Conservation (phyloP, 441 rosid species). For the Francoa sonchifolia region DNA sequence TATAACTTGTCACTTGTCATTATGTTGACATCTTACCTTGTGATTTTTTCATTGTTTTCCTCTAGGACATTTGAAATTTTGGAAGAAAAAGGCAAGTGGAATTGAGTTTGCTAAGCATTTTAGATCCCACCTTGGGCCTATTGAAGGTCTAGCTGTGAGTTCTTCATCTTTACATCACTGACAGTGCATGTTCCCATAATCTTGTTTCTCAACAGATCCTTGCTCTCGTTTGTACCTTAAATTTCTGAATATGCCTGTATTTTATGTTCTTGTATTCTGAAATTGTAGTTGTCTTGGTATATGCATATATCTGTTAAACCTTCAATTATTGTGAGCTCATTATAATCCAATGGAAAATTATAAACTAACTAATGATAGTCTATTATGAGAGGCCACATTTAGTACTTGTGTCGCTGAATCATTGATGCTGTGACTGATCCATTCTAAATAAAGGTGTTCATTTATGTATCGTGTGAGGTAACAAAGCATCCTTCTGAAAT, state of each 20-base stretch:
- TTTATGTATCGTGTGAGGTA: too few relatives aligned
- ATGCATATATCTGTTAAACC: not conserved
- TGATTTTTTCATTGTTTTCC: conserved; percentile 1
- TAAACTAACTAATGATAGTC: too few relatives aligned
- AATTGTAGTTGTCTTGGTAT: too few relatives aligned
- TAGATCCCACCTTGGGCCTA: conserved; percentile 84
- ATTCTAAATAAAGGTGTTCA: too few relatives aligned
- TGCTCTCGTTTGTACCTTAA: not conserved
- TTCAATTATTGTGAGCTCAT: not conserved
- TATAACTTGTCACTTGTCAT: too few relatives aligned
- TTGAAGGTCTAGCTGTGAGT: conserved; percentile 85
- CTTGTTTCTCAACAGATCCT: not conserved
- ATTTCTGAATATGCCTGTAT: not conserved
- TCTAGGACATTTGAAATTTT: conserved; percentile 84
- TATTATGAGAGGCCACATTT: too few relatives aligned
- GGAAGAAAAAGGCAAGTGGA: conserved; percentile 84
- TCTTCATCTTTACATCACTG: conserved; percentile 4
- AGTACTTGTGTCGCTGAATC: too few relatives aligned
- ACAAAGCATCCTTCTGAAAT: too few relatives aligned
- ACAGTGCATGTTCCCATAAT: not conserved
- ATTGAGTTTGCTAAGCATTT: conserved; percentile 98
- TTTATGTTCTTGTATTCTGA: not conserved
- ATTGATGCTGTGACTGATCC: too few relatives aligned
- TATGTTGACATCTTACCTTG: too few relatives aligned
- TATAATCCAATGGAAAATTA: too few relatives aligned